Percentiles rank a stretch among this genome's conserved stretches.
phyloP scores from a whole-genome alignment of 768 basidiomycete genomes.

The Tylopilus rubrobrunneus region DNA sequence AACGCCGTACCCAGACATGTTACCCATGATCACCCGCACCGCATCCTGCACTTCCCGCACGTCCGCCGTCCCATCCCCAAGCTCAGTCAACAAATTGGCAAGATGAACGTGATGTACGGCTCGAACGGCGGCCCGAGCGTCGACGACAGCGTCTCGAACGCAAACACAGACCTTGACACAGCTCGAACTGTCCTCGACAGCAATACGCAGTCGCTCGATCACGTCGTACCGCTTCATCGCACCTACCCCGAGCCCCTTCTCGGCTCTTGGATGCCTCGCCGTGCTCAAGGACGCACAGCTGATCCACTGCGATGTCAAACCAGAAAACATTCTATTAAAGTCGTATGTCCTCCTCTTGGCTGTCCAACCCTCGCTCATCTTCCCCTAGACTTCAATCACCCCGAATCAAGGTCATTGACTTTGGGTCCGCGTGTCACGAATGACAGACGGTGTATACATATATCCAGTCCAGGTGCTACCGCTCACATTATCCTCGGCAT shows the following conservation, averaged over 20 bases:
- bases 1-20: constrained; percentile 91
- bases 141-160: constrained; percentile 85
- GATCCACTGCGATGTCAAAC: constrained; percentile 98
- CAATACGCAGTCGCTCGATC: constrained; percentile 65
- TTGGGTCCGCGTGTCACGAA: constrained; percentile 98
- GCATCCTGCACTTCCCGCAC: constrained; percentile 94
- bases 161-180: constrained; percentile 95
- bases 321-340: constrained; percentile 96
- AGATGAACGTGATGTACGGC: constrained; percentile 81
- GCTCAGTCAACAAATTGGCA: constrained; percentile 76
- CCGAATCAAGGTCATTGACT: constrained; percentile 98
- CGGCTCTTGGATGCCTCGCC: constrained; percentile 90
- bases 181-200: constrained; percentile 84
- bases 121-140: constrained; percentile 90
- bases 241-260: constrained; percentile 81
- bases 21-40: constrained; percentile 90
- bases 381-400: constrained; percentile 82
- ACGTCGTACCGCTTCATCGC: constrained; percentile 83
- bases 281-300: constrained; percentile 92
- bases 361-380: neutral
- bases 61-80: constrained; percentile 83
- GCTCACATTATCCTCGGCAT: constrained; percentile 94
- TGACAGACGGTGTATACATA: constrained; percentile 99
- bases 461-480: constrained; percentile 98
- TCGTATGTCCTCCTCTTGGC: constrained; percentile 50